A percentile compares a stretch with the other conserved stretches of the same genome.
Conservation (phyloP, 1,284 basidiomycete species). For the Trichosporon asahii region DNA sequence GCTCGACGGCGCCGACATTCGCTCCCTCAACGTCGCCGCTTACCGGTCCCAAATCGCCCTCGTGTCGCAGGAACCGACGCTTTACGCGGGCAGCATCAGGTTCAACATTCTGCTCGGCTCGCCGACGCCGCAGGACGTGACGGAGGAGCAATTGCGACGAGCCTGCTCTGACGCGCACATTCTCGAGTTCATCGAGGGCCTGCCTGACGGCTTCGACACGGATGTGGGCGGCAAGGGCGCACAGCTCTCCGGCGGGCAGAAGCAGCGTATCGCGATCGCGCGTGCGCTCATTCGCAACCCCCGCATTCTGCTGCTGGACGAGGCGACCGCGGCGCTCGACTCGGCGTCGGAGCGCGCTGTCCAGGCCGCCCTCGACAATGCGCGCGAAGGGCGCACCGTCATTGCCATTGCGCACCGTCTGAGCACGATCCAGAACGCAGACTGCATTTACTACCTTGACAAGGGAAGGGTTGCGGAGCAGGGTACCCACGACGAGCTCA, state of each 20-base stretch:
- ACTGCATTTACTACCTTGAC: constrained; percentile 89
- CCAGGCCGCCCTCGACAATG: constrained; percentile 89
- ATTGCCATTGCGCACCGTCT: constrained; percentile 69
- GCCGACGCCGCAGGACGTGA: constrained; percentile 75
- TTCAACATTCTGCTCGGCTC: constrained; percentile 89
- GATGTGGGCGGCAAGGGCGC: constrained; percentile 91
- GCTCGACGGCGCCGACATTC: constrained; percentile 75
- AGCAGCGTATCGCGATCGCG: constrained; percentile 92
- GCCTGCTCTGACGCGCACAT: constrained; percentile 85
- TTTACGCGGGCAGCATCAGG: constrained; percentile 80
- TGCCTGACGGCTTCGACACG: constrained; percentile 89
- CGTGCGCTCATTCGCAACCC: constrained; percentile 90
- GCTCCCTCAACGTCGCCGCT: constrained; percentile 73
- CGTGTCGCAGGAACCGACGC: constrained; percentile 89
- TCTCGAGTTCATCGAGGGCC: constrained; percentile 73
- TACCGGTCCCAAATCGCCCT: constrained; percentile 80
- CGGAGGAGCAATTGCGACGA: constrained; percentile 77
- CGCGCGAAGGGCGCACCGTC: constrained; percentile 83
- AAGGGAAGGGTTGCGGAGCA: constrained; percentile 80
- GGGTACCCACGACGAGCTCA: constrained; percentile 81
- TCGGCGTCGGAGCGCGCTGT: constrained; percentile 90
- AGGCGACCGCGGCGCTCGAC: constrained; percentile 91
- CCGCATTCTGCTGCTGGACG: constrained; percentile 81
- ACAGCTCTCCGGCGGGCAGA: constrained; percentile 69
- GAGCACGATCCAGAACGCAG: constrained; percentile 91